Evolutionary conservation across 805 yeast species (phyloP), one percentile per base, ranked within the genome.

Genomic region (Cephaloascus albidus): DNA sequence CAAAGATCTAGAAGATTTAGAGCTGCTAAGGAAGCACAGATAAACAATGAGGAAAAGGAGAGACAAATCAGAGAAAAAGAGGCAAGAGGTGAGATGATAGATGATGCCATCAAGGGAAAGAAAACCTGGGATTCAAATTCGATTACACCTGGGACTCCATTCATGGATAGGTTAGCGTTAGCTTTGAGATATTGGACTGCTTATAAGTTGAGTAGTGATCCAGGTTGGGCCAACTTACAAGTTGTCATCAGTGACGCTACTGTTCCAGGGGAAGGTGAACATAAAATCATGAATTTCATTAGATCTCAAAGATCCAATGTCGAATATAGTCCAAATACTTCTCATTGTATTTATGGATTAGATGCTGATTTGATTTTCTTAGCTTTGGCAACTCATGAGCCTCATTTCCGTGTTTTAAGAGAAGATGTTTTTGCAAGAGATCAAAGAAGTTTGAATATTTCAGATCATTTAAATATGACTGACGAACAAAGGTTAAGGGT

Each of bases 261-360:
- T 0, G 97, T 90, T 12, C 98, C 99, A 1, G 99, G 99, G 45
- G 99, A 93, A 70, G 99, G 99, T 56, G 99, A 93, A 60, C 99
- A 93, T 65, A 93, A 93, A 59, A 81, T 93, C 50, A 93, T 93
- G 98, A 88, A 84, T 52, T 93, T 89, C 56, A 84, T 93, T 41
- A 76, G 99, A 53, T 76, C 85, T 33, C 97, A 89, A 57, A 72
- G 97, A 49, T 74, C 83, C 33, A 93, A 85, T 49, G 85, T 94
- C 0, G 78, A 80, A 53, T 85, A 90, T 59, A 76, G 86, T 53
- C 96, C 97, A 39, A 90, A 93, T 57, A 89, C 96, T 1, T 72
- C 79, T n/a, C 99, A 93, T 60, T 86, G 95, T 58, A 89, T 93
- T 42, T 94, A 93, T 59, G 99, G 99, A 23, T 69, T 93, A 47